Percentiles rank a stretch among this genome's conserved stretches.
These are phyloP conservation scores for Suhomyces bokatorum DNA, from an alignment of 1,139 yeast species.

Conservation along the genomic window DNA sequence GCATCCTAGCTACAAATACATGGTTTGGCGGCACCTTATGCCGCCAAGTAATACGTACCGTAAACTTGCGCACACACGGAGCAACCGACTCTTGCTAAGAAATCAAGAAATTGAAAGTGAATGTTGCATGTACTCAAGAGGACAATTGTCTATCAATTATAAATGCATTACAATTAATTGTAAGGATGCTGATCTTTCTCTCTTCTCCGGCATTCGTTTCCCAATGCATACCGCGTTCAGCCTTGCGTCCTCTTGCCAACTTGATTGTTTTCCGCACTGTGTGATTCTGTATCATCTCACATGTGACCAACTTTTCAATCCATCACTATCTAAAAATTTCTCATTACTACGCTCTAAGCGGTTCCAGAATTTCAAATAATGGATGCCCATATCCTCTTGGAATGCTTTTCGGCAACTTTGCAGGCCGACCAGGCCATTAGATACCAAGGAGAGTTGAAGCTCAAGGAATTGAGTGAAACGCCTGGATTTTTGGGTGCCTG, in stretches of 20 bases:
- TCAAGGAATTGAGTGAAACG: constrained; percentile 53
- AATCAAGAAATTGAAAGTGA: too few relatives aligned
- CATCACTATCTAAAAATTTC: constrained; percentile 9
- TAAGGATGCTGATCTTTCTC: too few relatives aligned
- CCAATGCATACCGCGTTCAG: too few relatives aligned
- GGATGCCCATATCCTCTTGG: constrained; percentile 68
- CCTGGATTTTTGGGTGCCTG: constrained; percentile 86
- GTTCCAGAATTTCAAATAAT: constrained; percentile 31
- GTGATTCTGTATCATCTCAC: not conserved
- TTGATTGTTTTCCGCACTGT: not conserved
- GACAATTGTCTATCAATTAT: too few relatives aligned
- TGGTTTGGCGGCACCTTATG: too few relatives aligned
- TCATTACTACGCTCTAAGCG: not conserved
- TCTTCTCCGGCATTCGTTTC: too few relatives aligned
- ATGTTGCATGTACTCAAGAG: too few relatives aligned
- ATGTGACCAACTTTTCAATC: constrained; percentile 6
- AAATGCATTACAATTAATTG: too few relatives aligned
- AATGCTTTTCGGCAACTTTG: constrained; percentile 81
- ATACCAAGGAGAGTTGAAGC: constrained; percentile 66
- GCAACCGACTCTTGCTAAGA: too few relatives aligned
- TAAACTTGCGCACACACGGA: too few relatives aligned
- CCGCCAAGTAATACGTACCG: too few relatives aligned
- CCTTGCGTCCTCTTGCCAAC: not conserved
- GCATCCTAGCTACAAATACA: too few relatives aligned
- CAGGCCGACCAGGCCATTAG: constrained; percentile 66